Evolutionary conservation across 75 land plant species (phyloP).

Genomic region (Isoetes taiwanensis): DNA sequence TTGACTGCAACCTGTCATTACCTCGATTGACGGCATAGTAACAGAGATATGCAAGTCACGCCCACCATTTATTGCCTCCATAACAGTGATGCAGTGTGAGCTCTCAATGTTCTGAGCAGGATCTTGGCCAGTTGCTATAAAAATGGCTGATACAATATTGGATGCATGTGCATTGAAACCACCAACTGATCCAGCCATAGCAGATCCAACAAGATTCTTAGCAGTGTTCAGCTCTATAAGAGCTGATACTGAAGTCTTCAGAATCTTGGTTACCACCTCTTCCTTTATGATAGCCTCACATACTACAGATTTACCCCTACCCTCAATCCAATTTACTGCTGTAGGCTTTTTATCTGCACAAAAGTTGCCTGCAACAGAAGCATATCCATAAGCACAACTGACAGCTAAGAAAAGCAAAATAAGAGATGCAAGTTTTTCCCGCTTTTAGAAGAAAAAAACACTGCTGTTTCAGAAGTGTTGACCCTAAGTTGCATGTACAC

Average conservation of each 20-base stretch:
- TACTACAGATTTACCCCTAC: slow-evolving; percentile 27
- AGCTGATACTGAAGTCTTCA: slow-evolving; percentile 41
- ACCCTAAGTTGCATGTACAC: no score
- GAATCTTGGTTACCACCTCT: slow-evolving; percentile 24
- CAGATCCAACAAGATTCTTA: slow-evolving; percentile 79
- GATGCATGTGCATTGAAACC: slow-evolving; percentile 89
- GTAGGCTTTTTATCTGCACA: slow-evolving; percentile 28
- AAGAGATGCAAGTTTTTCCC: no score
- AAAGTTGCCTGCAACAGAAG: slow-evolving; percentile 56
- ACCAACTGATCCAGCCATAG: slow-evolving; percentile 83
- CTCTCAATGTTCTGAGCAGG: slow-evolving; percentile 33
- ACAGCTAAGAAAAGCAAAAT: no score
- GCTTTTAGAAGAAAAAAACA: no score
- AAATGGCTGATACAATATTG: slow-evolving; percentile 28
- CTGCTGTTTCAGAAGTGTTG: no score
- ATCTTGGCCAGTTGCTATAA: slow-evolving; percentile 26
- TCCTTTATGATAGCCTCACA: slow-evolving; percentile 26
- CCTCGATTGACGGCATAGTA: slow-evolving; percentile 36
- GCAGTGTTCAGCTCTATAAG: slow-evolving; percentile 75
- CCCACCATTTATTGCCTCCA: slow-evolving; percentile 24
- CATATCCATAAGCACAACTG: no score
- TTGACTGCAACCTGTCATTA: not conserved
- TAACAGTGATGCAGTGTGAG: slow-evolving; percentile 25
- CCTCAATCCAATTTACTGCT: slow-evolving; percentile 28
- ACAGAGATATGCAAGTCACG: slow-evolving; percentile 25